These are phyloP conservation scores for Quercus lobata DNA, from an alignment of 331 rosid species.

Conservation along the genomic window DNA sequence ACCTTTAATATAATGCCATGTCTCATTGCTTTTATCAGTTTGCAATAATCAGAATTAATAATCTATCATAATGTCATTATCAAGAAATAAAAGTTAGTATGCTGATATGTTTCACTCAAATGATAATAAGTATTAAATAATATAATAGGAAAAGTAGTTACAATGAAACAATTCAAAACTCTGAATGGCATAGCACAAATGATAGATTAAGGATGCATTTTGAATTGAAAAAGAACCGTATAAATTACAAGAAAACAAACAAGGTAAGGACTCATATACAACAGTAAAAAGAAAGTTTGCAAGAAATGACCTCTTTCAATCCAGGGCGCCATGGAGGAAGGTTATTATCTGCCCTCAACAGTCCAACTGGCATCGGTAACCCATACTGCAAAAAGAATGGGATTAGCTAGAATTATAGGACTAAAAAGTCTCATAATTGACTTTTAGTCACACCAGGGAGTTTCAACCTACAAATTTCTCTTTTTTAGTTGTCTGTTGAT, in stretches of 20 bases:
- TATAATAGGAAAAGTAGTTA: background rate
- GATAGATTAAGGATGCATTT: background rate
- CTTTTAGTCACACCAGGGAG: background rate
- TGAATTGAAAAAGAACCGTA: background rate
- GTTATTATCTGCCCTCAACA: slow-evolving; percentile 93
- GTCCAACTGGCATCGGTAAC: slow-evolving; percentile 70
- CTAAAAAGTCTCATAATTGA: background rate
- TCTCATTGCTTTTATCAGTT: background rate
- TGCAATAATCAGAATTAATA: background rate
- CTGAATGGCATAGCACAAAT: background rate
- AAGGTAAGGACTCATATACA: background rate
- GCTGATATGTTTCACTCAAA: background rate
- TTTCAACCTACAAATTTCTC: background rate
- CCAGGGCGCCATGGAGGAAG: slow-evolving; percentile 97
- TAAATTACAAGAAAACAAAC: background rate
- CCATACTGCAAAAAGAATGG: slow-evolving; percentile 65
- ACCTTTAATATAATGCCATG: background rate
- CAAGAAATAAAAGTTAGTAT: background rate
- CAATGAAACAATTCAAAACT: slow-evolving; percentile 1
- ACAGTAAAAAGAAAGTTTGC: background rate
- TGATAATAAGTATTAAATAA: background rate
- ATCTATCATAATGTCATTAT: background rate
- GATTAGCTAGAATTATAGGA: background rate
- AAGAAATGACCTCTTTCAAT: slow-evolving; percentile 64
- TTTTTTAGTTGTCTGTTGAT: background rate